Base-by-base conservation (phyloP, 805 yeast genomes). In the Zygosaccharomyces kombuchaensis region DNA sequence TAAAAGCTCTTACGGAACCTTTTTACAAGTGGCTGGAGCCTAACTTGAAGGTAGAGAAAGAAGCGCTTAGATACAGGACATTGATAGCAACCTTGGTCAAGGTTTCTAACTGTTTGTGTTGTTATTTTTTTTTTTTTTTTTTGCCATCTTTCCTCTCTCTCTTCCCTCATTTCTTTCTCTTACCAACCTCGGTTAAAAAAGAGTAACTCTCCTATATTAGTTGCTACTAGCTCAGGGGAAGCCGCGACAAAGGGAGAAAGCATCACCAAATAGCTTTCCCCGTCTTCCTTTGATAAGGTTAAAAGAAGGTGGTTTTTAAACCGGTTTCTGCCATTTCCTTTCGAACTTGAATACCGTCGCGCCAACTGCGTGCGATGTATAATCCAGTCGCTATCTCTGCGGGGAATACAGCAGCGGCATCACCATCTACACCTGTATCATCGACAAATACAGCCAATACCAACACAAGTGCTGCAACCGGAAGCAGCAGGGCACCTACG, bases 361-460 rank as follows among this genome's bases (percentile, higher is more conserved):
- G 30, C 31, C 26, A 19, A 17, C 34, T 16, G 41, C 26, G 41
- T 37, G 41, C 35, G 31, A 50, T 51, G 50, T 43, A 43, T 31
- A 40, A 47, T 32, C 44, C 52, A 10, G 41, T 46, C 34, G 46
- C 55, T 19, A 29, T 45, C 14, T 40, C 52, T 14, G 30, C 50
- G 42, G 40, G 42, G 35, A 37, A 41, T 31, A 34, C 40, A 23
- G 39, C 34, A 34, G 22, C 23, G 16, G 37, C 32, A 23, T 29
- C 29, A 25, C 17, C 46, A 31, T 30, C 37, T n/a, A 36, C 46
- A 34, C 34, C 41, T 8, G n/a, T 32, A 12, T 25, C 39, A 22
- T n/a, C 34, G 27, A 34, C 31, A 30, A 36, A 31, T 31, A n/a
- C 36, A 29, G 36, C 44, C 27, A 43, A 36, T 31, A 41, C 35